Evolutionary conservation across 2,329 filamentous ascomycete genomes (phyloP).

Genomic region (Colletotrichum graminicola): DNA sequence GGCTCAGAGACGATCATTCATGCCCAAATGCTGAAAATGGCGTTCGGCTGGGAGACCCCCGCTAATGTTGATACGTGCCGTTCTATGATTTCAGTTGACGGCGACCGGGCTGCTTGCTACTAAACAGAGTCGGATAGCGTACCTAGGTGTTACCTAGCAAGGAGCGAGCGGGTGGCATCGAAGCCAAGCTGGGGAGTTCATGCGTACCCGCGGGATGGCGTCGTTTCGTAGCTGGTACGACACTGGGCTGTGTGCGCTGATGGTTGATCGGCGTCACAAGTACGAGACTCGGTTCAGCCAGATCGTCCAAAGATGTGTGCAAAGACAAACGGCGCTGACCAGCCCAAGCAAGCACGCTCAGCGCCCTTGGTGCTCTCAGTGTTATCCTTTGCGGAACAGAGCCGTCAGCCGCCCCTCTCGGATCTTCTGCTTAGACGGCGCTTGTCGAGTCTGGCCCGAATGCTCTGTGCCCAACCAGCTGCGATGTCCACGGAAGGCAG

Average conservation of each 20-base stretch:
- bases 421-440: slow-evolving; percentile 25
- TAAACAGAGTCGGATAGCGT: slow-evolving; percentile 8
- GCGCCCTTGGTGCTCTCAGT: background rate
- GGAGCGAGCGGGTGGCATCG: slow-evolving; percentile 5
- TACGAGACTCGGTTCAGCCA: slow-evolving; percentile 40
- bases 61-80: slow-evolving; percentile 12
- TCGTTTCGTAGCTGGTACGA: slow-evolving; percentile 40
- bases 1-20: slow-evolving; percentile 42
- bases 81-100: slow-evolving; percentile 22
- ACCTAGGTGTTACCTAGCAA: too few species aligned
- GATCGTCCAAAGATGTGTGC: slow-evolving; percentile 36
- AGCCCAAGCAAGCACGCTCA: background rate
- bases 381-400: background rate
- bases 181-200: slow-evolving; percentile 27
- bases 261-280: slow-evolving; percentile 33
- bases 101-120: slow-evolving; percentile 4
- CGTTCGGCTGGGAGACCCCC: slow-evolving; percentile 22
- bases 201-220: slow-evolving; percentile 25
- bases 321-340: slow-evolving; percentile 4
- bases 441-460: slow-evolving; percentile 20
- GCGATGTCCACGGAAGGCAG: slow-evolving; percentile 32
- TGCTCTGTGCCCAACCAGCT: slow-evolving; percentile 32
- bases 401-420: background rate
- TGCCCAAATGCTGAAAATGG: slow-evolving; percentile 28
- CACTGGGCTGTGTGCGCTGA: slow-evolving; percentile 26